Conservation (phyloP, 768 basidiomycete species). For the Krasilnikovozyma curviuscula region DNA sequence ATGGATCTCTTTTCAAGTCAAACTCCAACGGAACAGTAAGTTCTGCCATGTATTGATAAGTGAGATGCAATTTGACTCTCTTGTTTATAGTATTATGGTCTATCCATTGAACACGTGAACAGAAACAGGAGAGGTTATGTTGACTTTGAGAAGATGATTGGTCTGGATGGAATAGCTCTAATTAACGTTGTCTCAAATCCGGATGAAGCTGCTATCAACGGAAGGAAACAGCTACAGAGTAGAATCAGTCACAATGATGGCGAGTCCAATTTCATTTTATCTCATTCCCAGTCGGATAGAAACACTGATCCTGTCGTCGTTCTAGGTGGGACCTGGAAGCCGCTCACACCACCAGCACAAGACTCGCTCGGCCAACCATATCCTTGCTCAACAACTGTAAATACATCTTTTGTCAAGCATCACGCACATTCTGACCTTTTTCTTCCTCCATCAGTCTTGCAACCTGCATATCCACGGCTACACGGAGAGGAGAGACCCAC, state of each 20-base stretch:
- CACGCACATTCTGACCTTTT: neutral
- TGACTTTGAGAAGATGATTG: conserved; percentile 95
- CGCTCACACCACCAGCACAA: conserved; percentile 46
- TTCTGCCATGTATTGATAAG: too few relatives aligned
- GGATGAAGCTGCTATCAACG: conserved; percentile 47
- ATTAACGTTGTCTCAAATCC: conserved; percentile 78
- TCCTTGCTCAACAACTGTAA: conserved; percentile 47
- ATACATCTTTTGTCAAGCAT: conserved; percentile 16
- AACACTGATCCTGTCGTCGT: conserved; percentile 2
- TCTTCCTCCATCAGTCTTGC: conserved; percentile 40
- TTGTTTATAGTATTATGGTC: conserved; percentile 45
- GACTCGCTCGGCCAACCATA: conserved; percentile 64
- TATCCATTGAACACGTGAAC: conserved; percentile 74
- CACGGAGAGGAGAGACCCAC: conserved; percentile 73
- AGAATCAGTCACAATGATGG: conserved; percentile 95
- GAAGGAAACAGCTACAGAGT: conserved; percentile 56
- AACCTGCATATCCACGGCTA: conserved; percentile 84
- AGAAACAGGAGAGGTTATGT: conserved; percentile 72
- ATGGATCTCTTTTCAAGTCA: conserved; percentile 65
- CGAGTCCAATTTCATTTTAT: conserved; percentile 27
- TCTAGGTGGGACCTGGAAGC: conserved; percentile 69
- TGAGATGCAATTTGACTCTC: too few relatives aligned
- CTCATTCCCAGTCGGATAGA: neutral
- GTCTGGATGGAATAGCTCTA: conserved; percentile 84
- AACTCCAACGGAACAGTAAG: conserved; percentile 77